These are phyloP conservation scores for Geotrichum cucujoidarum DNA, from an alignment of 1,139 yeast species.

Conservation along the genomic window DNA sequence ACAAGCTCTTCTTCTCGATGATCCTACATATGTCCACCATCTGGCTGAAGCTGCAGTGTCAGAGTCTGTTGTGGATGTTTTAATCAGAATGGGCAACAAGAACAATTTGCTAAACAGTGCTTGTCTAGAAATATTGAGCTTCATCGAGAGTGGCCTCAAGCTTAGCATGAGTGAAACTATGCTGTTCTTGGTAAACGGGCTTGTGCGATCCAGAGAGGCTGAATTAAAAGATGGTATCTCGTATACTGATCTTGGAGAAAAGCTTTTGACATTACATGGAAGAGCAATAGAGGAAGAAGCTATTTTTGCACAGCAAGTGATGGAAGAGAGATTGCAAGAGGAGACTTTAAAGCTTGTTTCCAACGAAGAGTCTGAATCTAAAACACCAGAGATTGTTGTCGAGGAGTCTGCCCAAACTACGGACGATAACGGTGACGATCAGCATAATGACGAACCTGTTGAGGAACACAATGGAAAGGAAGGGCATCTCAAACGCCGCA, in stretches of 20 bases:
- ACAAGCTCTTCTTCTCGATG: slow-evolving; percentile 6
- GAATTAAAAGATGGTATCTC: not conserved
- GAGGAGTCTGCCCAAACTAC: not conserved
- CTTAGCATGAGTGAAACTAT: not conserved
- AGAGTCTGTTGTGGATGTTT: slow-evolving; percentile 47
- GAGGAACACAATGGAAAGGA: not conserved
- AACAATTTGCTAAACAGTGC: slow-evolving; percentile 73
- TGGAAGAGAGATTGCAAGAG: not conserved
- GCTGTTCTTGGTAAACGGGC: slow-evolving; percentile 1
- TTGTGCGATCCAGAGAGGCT: not conserved
- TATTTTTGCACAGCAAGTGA: not conserved
- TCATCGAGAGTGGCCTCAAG: slow-evolving; percentile 12
- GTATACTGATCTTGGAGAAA: slow-evolving; percentile 1
- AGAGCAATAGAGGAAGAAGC: not conserved
- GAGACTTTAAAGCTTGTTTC: not conserved
- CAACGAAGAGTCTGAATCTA: not conserved
- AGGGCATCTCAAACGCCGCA: not conserved
- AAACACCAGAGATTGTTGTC: not conserved
- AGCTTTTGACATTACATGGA: not conserved
- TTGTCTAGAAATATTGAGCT: slow-evolving; percentile 53
- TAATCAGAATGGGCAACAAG: slow-evolving; percentile 46
- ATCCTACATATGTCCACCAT: not conserved
- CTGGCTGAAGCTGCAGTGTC: not conserved
- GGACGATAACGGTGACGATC: not conserved
- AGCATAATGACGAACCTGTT: not conserved